Base-by-base conservation (phyloP, 495 filamentous ascomycete genomes). In the Cercophora sp. region DNA sequence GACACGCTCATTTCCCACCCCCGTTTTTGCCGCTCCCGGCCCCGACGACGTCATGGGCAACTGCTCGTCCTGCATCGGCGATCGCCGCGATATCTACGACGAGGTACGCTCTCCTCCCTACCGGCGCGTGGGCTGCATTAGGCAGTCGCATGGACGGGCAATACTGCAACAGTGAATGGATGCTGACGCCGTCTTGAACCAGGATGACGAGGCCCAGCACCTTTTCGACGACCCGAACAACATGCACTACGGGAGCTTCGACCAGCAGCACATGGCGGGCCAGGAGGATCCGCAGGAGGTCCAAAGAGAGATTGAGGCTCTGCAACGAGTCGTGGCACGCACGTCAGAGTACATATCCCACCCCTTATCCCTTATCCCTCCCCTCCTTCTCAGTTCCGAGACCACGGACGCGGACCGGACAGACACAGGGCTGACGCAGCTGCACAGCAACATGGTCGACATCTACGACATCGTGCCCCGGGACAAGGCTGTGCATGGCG, bases 401-500 rank as follows among this genome's bases (percentile, higher is more conserved):
- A 51, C 20, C 5, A 24, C 24, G 52, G 58, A 40, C 53, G 13
- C 29, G 29, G 13, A 32, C 29, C 29, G n/a, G n/a, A n/a, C n/a
- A 22, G 39, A 42, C 9, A 15, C 34, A 56, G 47, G 60, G 52
- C 68, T 74, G 49, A 74, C 62, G 5, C 2, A 23, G 22, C 39
- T 55, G 37, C 55, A 51, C 56, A 81, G 79, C 51, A 77, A 78
- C 62, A 72, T 81, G 50, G 78, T 81, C 48, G 79, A 81, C 62
- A 78, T 81, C 46, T 81, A 80, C 68, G 79, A 79, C 40, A 79
- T 81, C 61, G 70, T 74, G 13, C 74, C 77, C 24, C 72, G 76
- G 47, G 73, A 72, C 53, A 58, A 60, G 40, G 35, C 29, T 57
- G 62, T 36, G 20, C 54, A 56, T n/a, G 15, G 66, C 59, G 43